Base-by-base conservation (phyloP, 1,284 basidiomycete species). In the Hypsizygus ulmarius region DNA sequence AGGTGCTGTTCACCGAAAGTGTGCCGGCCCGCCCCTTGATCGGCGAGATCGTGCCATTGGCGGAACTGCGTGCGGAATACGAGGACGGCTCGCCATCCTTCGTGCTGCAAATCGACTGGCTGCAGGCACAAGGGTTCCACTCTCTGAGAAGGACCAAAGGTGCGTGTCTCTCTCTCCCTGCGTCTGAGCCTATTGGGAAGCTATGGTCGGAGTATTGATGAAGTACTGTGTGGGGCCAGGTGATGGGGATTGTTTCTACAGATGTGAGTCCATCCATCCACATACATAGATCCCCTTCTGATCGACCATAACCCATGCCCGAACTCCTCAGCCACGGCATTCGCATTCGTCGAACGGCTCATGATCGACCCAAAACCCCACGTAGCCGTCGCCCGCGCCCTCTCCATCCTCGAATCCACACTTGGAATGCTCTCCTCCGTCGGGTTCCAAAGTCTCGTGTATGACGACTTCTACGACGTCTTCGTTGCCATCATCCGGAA, bases 161-260 rank as follows among this genome's bases (percentile, higher is more conserved):
- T 64, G 65, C 65, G 65, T 65, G 6, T 6, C 27, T 10, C 39
- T 30, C 34, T 27, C 34, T 29, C 8, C 14, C 19, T 34, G 28
- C 3, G 5, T 12, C 27, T 16, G 18, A 0, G 19, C 25, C 27
- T 15, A 44, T 8, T 43, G 16, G 43, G 21, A 4, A 25, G 21
- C 21, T 3, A 7, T 4, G 21, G 21, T 4, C 7, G 21, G 4
- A 7, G 21, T 25, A 7, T 25, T 25, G 21, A 25, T 25, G 21
- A 25, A 25, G 7, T 25, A n/a, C n/a, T 25, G 14, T 6, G 28
- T 21, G 15, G 6, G 15, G n/a, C 7, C 16, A 76, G 87, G 87
- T 16, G 88, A 90, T 58, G 88, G 87, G 0, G 84, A 90, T 64
- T 90, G 88, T 60, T 89, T 89, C 63, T 90, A 89, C 63, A 71